Percentiles rank a stretch among this genome's conserved stretches.
Conservation (phyloP, 1,284 basidiomycete species). For the Malassezia yamatoensis region DNA sequence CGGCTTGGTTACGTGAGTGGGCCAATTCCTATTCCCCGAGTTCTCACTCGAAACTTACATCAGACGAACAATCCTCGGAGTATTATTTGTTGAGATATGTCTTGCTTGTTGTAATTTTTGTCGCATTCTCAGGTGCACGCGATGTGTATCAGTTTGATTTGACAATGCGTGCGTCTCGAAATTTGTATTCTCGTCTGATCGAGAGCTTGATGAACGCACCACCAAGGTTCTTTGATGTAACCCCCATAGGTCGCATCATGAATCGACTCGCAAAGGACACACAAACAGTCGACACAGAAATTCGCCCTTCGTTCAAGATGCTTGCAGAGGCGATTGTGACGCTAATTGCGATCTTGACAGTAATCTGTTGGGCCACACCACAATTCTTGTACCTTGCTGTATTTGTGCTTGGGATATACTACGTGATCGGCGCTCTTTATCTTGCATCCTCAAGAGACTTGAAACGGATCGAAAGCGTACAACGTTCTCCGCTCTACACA, state of each 20-base stretch:
- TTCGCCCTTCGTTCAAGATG: slow-evolving; percentile 21
- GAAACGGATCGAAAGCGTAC: slow-evolving; percentile 26
- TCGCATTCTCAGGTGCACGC: slow-evolving; percentile 29
- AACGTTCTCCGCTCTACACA: slow-evolving; percentile 29
- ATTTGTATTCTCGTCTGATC: slow-evolving; percentile 54
- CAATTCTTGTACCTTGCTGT: slow-evolving; percentile 16
- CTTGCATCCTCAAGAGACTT: slow-evolving; percentile 23
- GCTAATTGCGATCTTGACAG: slow-evolving; percentile 22
- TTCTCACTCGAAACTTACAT: background rate
- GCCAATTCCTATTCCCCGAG: slow-evolving; percentile 31
- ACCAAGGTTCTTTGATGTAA: slow-evolving; percentile 43
- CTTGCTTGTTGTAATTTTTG: slow-evolving; percentile 27
- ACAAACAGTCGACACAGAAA: slow-evolving; percentile 47
- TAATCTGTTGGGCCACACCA: slow-evolving; percentile 39
- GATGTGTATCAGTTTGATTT: slow-evolving; percentile 35
- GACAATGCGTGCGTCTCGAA: slow-evolving; percentile 33
- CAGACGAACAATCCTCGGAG: slow-evolving; percentile 3
- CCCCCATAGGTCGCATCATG: slow-evolving; percentile 46
- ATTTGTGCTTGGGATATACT: slow-evolving; percentile 18
- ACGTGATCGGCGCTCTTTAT: slow-evolving; percentile 24
- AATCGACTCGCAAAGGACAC: slow-evolving; percentile 47
- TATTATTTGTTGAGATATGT: slow-evolving; percentile 41
- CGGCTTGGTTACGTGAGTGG: slow-evolving; percentile 42
- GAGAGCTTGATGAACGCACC: slow-evolving; percentile 74
- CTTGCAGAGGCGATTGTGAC: slow-evolving; percentile 20